phyloP scores from a whole-genome alignment of 225 moss, liverwort and hornwort species.

The Sphagnum tenellum region DNA sequence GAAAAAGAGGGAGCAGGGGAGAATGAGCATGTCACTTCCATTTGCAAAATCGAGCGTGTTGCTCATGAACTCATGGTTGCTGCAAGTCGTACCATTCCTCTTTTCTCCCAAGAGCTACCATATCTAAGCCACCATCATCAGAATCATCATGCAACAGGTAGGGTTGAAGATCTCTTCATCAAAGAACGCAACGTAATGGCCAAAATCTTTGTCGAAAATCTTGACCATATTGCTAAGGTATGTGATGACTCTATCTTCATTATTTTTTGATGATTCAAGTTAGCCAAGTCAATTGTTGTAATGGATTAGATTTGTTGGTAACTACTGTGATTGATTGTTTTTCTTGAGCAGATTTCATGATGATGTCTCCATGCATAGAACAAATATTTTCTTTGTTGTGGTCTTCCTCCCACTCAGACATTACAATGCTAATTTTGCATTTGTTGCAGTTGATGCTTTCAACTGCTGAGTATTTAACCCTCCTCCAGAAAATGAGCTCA shows the following conservation, averaged over 20 bases:
- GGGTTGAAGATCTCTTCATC: neutral
- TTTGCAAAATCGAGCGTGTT: neutral
- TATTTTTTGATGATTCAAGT: too few species aligned
- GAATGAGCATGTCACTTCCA: neutral
- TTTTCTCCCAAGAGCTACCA: neutral
- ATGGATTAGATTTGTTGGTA: too few species aligned
- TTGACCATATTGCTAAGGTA: constrained; percentile 1
- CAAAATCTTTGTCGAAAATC: neutral
- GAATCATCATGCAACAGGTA: neutral
- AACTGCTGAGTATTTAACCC: constrained; percentile 36
- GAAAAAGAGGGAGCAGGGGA: neutral
- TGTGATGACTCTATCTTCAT: neutral
- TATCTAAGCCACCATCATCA: too few species aligned
- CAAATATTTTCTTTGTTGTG: too few species aligned
- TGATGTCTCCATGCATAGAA: too few species aligned
- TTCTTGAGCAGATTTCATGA: too few species aligned
- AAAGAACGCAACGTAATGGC: neutral
- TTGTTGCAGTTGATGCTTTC: constrained; percentile 21
- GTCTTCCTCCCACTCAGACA: too few species aligned
- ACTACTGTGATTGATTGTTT: too few species aligned
- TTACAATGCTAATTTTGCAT: too few species aligned
- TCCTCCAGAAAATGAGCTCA: constrained; percentile 22
- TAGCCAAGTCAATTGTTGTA: too few species aligned
- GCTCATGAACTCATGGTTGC: neutral
- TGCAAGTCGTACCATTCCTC: constrained; percentile 1